Conservation (phyloP, 495 filamentous ascomycete species). For the Cercophora samala region DNA sequence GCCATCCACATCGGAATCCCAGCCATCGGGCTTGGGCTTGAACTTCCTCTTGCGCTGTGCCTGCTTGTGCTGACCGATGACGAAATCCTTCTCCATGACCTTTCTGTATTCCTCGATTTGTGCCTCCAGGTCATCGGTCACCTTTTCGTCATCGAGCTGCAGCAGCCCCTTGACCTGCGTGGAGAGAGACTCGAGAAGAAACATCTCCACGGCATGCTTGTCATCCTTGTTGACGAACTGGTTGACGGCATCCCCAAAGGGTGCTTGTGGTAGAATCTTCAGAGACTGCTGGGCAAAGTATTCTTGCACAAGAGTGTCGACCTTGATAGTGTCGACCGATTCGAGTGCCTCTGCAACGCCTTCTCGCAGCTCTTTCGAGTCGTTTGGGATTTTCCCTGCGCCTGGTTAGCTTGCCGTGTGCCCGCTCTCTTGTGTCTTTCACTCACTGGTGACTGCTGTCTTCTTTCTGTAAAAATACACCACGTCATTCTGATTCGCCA, state of each 20-base stretch:
- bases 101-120: constrained; percentile 69
- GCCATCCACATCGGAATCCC: constrained; percentile 85
- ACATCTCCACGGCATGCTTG: constrained; percentile 85
- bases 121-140: constrained; percentile 54
- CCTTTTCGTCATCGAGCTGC: constrained; percentile 64
- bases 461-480: constrained; percentile 92
- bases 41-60: constrained; percentile 51
- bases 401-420: constrained; percentile 13
- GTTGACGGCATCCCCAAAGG: constrained; percentile 87
- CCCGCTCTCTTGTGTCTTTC: background rate
- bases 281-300: constrained; percentile 80
- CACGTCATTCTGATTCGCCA: constrained; percentile 92
- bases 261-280: constrained; percentile 85
- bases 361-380: constrained; percentile 50
- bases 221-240: constrained; percentile 96
- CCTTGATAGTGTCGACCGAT: constrained; percentile 71
- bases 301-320: constrained; percentile 82
- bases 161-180: constrained; percentile 74
- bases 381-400: constrained; percentile 34
- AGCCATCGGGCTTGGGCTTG: constrained; percentile 74
- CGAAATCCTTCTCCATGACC: constrained; percentile 69
- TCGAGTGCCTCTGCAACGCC: constrained; percentile 57
- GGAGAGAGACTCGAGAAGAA: constrained; percentile 75
- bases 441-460: constrained; percentile 42
- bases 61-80: constrained; percentile 61